A percentile compares a stretch with the other conserved stretches of the same genome.
These are phyloP conservation scores for Penicillium paxilli DNA, from an alignment of 495 filamentous ascomycete genomes.

Conservation along the genomic window DNA sequence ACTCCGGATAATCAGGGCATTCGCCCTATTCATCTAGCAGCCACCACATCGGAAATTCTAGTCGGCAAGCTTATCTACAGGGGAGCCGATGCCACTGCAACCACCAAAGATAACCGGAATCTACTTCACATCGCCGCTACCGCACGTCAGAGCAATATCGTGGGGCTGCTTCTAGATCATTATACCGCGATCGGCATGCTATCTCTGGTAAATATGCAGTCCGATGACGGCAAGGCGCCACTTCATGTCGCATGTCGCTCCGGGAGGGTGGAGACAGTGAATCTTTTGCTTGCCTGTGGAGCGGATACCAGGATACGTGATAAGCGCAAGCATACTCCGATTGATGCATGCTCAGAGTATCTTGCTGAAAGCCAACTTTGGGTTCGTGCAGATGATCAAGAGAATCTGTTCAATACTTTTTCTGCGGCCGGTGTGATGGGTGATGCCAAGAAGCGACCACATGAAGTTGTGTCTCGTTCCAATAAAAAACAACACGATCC, in stretches of 20 bases:
- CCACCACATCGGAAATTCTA: conserved; percentile 27
- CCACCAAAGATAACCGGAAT: conserved; percentile 31
- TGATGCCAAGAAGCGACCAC: no score
- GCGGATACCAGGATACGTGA: not conserved
- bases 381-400: no score
- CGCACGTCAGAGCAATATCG: conserved; percentile 33
- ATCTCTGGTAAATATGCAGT: conserved; percentile 15
- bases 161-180: conserved; percentile 26
- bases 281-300: conserved; percentile 32
- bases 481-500: not conserved
- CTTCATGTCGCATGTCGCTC: conserved; percentile 38
- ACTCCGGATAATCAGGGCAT: conserved; percentile 21
- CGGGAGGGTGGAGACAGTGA: conserved; percentile 33
- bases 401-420: no score
- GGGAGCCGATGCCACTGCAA: conserved; percentile 26
- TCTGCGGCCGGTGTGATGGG: no score
- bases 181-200: not conserved
- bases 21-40: conserved; percentile 19
- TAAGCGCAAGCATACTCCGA: no score
- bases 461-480: no score
- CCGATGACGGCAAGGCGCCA: conserved; percentile 20
- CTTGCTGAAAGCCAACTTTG: no score
- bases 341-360: no score
- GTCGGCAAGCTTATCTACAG: conserved; percentile 30
- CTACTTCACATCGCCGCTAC: conserved; percentile 40